phyloP scores from a whole-genome alignment of 2,329 filamentous ascomycete species.

The Bipolaris cookei region DNA sequence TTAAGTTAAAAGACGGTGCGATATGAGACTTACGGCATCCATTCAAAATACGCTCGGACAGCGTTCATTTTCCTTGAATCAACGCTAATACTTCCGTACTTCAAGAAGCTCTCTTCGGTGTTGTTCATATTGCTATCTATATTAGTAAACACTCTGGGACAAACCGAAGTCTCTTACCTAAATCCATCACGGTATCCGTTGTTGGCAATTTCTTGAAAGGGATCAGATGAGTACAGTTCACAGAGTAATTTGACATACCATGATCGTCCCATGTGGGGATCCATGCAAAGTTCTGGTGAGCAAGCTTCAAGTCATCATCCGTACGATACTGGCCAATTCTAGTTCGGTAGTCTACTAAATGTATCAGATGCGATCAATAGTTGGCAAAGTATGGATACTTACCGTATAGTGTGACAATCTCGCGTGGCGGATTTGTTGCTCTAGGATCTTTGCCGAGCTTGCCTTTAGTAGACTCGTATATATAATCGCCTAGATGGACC shows the following conservation, averaged over 20 bases:
- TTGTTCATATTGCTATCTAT: conserved; percentile 48
- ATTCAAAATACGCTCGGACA: conserved; percentile 54
- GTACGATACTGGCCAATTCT: conserved; percentile 51
- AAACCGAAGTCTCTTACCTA: neutral
- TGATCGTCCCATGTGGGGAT: conserved; percentile 56
- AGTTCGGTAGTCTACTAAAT: conserved; percentile 48
- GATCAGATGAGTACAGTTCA: neutral
- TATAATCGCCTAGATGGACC: conserved; percentile 54
- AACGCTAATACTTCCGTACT: conserved; percentile 49
- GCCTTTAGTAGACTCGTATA: conserved; percentile 49
- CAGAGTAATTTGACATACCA: neutral
- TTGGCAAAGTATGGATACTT: neutral
- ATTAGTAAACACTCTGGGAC: neutral
- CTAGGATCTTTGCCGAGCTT: conserved; percentile 31
- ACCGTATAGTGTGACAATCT: conserved; percentile 51
- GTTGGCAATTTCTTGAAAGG: conserved; percentile 48
- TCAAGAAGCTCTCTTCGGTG: conserved; percentile 52
- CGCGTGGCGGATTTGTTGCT: conserved; percentile 40
- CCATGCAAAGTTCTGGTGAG: conserved; percentile 52
- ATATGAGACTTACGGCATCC: conserved; percentile 46
- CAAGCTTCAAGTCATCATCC: conserved; percentile 51
- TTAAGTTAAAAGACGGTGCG: conserved; percentile 53
- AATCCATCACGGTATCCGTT: conserved; percentile 53
- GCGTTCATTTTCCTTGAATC: conserved; percentile 57
- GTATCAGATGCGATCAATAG: neutral